Conservation (phyloP, 2,329 filamentous ascomycete genomes). For the Venturia pyrina region DNA sequence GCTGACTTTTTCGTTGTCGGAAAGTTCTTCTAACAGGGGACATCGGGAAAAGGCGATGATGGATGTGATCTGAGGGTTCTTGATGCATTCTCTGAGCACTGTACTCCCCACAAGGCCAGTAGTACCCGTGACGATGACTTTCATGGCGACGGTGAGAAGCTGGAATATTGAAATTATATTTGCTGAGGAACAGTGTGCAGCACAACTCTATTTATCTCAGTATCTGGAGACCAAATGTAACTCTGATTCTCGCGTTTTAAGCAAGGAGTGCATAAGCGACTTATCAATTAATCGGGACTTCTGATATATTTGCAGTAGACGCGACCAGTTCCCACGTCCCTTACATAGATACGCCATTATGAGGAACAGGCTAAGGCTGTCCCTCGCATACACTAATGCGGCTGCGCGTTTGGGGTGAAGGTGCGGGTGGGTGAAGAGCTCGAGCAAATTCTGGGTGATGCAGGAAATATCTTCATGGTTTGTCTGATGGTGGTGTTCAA, state of each 20-base stretch:
- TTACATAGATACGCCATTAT: too few relatives aligned
- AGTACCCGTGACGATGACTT: slow-evolving; percentile 33
- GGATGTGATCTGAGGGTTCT: slow-evolving; percentile 6
- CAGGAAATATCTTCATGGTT: too few relatives aligned
- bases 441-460: too few relatives aligned
- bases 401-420: too few relatives aligned
- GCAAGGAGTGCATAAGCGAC: not conserved
- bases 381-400: too few relatives aligned
- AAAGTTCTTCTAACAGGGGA: not conserved
- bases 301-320: too few relatives aligned
- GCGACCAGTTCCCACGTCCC: too few relatives aligned
- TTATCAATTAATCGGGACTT: not conserved
- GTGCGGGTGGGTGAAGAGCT: too few relatives aligned
- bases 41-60: slow-evolving; percentile 2
- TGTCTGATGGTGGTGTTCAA: too few relatives aligned
- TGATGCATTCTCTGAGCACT: slow-evolving; percentile 29
- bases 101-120: slow-evolving; percentile 32
- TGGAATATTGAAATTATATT: not conserved
- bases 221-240: not conserved
- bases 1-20: slow-evolving; percentile 37
- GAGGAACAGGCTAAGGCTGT: too few relatives aligned
- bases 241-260: not conserved
- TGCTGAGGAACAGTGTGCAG: not conserved
- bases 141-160: not conserved
- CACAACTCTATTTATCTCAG: not conserved